Percentiles rank a stretch among this genome's conserved stretches.
phyloP scores from a whole-genome alignment of 768 basidiomycete species.

The Naematelia aurantialba region DNA sequence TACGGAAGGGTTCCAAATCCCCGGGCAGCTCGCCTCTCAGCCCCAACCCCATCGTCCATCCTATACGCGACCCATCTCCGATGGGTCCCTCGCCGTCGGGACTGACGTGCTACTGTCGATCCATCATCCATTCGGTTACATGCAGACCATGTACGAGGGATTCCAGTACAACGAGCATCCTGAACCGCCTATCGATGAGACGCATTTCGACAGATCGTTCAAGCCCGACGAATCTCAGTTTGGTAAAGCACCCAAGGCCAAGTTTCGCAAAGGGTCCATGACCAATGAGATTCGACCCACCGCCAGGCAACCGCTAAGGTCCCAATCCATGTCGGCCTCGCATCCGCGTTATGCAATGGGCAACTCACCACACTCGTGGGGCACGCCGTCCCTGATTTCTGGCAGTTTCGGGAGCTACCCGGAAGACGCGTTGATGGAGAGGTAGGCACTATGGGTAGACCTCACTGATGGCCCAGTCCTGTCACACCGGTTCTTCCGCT shows the following conservation, averaged over 20 bases:
- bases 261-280: constrained; percentile 27
- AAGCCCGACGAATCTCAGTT: background rate
- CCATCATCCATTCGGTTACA: constrained; percentile 18
- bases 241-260: constrained; percentile 26
- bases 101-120: constrained; percentile 28
- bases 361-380: constrained; percentile 15
- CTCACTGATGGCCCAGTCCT: constrained; percentile 31
- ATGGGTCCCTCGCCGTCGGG: constrained; percentile 35
- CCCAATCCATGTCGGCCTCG: background rate
- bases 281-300: constrained; percentile 24
- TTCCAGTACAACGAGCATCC: constrained; percentile 28
- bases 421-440: constrained; percentile 12
- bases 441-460: constrained; percentile 15
- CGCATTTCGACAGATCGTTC: constrained; percentile 7
- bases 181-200: constrained; percentile 17
- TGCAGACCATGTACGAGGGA: constrained; percentile 21
- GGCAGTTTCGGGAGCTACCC: constrained; percentile 28
- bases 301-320: constrained; percentile 12
- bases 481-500: constrained; percentile 26
- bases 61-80: constrained; percentile 33
- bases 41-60: constrained; percentile 12
- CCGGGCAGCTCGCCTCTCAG: background rate
- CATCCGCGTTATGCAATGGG: background rate
- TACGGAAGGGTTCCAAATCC: background rate
- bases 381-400: constrained; percentile 16